phyloP scores from a whole-genome alignment of 2,329 filamentous ascomycete species.

The Pseudogymnoascus sp. region DNA sequence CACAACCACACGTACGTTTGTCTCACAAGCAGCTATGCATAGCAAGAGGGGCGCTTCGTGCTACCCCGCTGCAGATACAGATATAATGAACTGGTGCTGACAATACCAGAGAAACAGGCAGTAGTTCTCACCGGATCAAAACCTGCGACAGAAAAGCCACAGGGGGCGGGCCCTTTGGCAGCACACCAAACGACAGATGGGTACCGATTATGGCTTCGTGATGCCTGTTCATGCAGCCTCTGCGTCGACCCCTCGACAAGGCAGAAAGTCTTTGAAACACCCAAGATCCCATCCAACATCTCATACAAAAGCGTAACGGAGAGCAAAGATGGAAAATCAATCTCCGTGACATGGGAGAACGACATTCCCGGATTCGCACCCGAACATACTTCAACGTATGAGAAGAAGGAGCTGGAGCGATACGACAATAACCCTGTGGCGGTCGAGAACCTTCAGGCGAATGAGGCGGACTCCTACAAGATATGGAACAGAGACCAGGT shows the following conservation, averaged over 20 bases:
- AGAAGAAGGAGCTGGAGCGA: background rate
- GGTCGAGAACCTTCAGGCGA: background rate
- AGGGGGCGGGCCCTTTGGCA: background rate
- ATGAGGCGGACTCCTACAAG: background rate
- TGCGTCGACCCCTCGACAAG: slow-evolving; percentile 53
- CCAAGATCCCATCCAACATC: slow-evolving; percentile 52
- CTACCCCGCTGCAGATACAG: background rate
- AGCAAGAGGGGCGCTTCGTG: background rate
- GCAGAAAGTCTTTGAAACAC: slow-evolving; percentile 58
- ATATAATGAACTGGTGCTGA: background rate
- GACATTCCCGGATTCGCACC: slow-evolving; percentile 36
- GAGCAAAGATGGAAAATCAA: slow-evolving; percentile 32
- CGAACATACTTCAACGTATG: slow-evolving; percentile 23
- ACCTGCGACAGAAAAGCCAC: background rate
- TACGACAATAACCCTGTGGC: slow-evolving; percentile 17
- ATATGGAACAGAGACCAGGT: slow-evolving; percentile 42
- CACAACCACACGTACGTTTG: background rate
- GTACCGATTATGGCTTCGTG: slow-evolving; percentile 39
- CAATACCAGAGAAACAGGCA: slow-evolving; percentile 1
- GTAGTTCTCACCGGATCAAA: background rate
- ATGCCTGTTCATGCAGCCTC: slow-evolving; percentile 48
- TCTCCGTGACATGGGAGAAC: slow-evolving; percentile 49
- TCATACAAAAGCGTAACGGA: slow-evolving; percentile 30
- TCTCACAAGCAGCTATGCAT: background rate
- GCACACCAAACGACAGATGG: background rate